Base-by-base conservation (phyloP, 768 basidiomycete genomes). In the Amanita jacksonii region DNA sequence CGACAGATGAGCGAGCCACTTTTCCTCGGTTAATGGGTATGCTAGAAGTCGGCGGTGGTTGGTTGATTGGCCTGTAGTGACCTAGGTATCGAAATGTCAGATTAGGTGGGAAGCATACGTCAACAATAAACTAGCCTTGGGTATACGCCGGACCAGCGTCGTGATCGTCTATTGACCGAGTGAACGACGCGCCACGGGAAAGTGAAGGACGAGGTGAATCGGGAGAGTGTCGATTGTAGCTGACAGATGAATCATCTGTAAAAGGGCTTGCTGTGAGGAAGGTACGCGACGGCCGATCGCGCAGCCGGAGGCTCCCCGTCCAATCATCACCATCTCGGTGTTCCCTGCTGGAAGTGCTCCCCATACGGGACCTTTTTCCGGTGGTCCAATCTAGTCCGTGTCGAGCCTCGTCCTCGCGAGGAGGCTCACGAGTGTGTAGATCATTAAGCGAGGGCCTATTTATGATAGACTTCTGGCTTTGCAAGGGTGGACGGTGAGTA, bases 1-100 rank as follows among this genome's bases (percentile, higher is more conserved):
- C 44, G 2, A 18, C 13, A 5, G 28, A 28, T 23, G 43, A 9
- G 18, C 25, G 43, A 6, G 31, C 22, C 19, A 19, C 31, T 15
- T 45, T 38, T 19, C 35, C 43, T 16, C 43, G 24, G 15, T 23
- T 45, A 20, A 45, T 45, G 9, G 44, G 44, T 16, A 45, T 45
- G 27, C 44, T 45, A 7, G 44, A 19, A 13, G 43, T 18, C 15
- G 36, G 20, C 8, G 43, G 22, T 1, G 43, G 16, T 6, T 18
- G 24, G 5, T n/a, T 45, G 15, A 38, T 20, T 15, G 8, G 13
- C 3, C 44, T 35, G 13, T 37, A 36, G 22, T 38, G 23, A 18
- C 10, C 36, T 38, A 15, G 3, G 18, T 5, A n/a, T 7, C 24
- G 43, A 24, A 28, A 23, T 28, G 15, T 18, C 9, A 9, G 13